phyloP scores from a whole-genome alignment of 352 stramenopile genomes.

The Pythium periplocum region DNA sequence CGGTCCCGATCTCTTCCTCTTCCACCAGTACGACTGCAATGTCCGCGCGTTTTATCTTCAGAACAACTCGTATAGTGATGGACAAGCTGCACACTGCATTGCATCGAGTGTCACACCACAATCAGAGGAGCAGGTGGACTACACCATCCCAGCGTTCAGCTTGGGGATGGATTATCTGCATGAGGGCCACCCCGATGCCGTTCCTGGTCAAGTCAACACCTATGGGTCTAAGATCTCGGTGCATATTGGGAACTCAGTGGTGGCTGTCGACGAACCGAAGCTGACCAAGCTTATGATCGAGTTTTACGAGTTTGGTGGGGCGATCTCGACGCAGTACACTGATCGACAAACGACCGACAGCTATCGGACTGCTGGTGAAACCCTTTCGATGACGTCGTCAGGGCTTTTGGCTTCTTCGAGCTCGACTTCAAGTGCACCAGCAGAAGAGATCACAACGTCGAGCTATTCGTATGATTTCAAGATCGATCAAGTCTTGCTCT shows the following conservation, averaged over 20 bases:
- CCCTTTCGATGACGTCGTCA: conserved; percentile 14
- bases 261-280: conserved; percentile 72
- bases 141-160: conserved; percentile 24
- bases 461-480: conserved; percentile 79
- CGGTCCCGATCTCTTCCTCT: conserved; percentile 75
- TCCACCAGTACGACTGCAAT: conserved; percentile 64
- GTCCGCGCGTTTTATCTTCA: conserved; percentile 77
- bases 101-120: conserved; percentile 56
- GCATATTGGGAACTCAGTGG: conserved; percentile 55
- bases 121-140: conserved; percentile 8
- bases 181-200: conserved; percentile 53
- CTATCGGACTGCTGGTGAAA: conserved; percentile 7
- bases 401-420: conserved; percentile 1
- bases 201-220: conserved; percentile 33
- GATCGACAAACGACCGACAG: not conserved
- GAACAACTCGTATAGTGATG: conserved; percentile 39
- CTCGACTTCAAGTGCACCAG: too few relatives aligned
- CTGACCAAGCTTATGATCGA: conserved; percentile 54
- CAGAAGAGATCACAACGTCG: conserved; percentile 5
- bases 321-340: conserved; percentile 48
- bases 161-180: conserved; percentile 72
- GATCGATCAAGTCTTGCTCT: conserved; percentile 56
- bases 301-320: conserved; percentile 51
- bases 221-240: conserved; percentile 75
- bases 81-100: conserved; percentile 55